These are phyloP conservation scores for Tricholomella constricta DNA, from an alignment of 768 basidiomycete genomes.

Conservation along the genomic window DNA sequence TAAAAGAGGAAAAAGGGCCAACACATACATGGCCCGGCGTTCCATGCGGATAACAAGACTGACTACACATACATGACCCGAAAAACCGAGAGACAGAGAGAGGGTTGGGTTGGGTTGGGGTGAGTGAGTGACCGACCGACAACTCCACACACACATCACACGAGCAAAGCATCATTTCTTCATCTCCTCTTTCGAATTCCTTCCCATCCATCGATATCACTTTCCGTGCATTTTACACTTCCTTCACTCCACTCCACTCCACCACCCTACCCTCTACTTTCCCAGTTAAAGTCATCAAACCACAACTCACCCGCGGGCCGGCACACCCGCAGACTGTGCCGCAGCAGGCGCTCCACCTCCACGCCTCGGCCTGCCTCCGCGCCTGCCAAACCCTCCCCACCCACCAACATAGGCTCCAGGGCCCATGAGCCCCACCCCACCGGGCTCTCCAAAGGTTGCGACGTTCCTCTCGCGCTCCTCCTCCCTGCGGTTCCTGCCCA, in stretches of 20 bases:
- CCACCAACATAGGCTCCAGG: conserved; percentile 80
- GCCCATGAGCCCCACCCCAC: conserved; percentile 75
- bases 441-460: conserved; percentile 86
- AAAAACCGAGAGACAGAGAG: neutral
- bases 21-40: neutral
- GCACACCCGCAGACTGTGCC: too few species aligned
- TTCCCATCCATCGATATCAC: neutral
- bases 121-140: too few species aligned
- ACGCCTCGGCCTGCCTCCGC: conserved; percentile 40
- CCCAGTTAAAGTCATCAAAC: too few species aligned
- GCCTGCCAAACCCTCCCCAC: conserved; percentile 68
- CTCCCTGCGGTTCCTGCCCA: conserved; percentile 70
- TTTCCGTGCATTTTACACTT: too few species aligned
- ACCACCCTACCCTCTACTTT: neutral
- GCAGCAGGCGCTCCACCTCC: conserved; percentile 18
- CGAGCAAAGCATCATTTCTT: too few species aligned
- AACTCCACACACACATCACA: too few species aligned
- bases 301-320: neutral
- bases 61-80: neutral
- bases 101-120: too few species aligned
- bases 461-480: conserved; percentile 86
- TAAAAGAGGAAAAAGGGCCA: neutral
- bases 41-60: neutral
- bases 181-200: too few species aligned
- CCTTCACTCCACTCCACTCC: neutral